Evolutionary conservation across 768 basidiomycete genomes (phyloP).

Genomic region (Termitomyces sp.): DNA sequence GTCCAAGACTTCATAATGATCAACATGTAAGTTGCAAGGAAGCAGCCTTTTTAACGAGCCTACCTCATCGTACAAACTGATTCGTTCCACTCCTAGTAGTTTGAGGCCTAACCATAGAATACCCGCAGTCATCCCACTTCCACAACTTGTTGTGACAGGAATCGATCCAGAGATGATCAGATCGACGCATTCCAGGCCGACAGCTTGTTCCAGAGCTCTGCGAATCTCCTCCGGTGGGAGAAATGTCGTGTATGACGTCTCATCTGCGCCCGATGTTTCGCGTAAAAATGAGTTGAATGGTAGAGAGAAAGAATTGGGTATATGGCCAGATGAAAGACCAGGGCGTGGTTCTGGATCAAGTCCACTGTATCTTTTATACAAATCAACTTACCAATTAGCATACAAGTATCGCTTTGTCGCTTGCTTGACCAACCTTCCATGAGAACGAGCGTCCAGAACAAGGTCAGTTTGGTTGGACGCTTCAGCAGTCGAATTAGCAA

Average conservation of each 20-base stretch:
- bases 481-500: conserved; percentile 54
- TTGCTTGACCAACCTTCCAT: conserved; percentile 56
- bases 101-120: conserved; percentile 92
- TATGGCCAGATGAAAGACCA: conserved; percentile 87
- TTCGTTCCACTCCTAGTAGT: conserved; percentile 54
- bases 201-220: conserved; percentile 52
- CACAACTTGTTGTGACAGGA: conserved; percentile 75
- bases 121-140: conserved; percentile 98
- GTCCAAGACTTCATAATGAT: conserved; percentile 76
- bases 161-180: conserved; percentile 57
- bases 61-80: conserved; percentile 94
- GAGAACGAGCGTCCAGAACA: conserved; percentile 84
- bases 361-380: conserved; percentile 63
- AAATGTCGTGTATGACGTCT: conserved; percentile 54
- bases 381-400: neutral
- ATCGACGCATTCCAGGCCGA: conserved; percentile 57
- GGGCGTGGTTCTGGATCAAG: conserved; percentile 86
- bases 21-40: neutral
- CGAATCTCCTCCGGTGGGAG: conserved; percentile 56
- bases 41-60: conserved; percentile 12
- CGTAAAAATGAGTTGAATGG: conserved; percentile 78
- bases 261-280: conserved; percentile 35
- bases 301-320: conserved; percentile 80
- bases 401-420: neutral
- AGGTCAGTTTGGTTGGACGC: conserved; percentile 51